Evolutionary conservation across 129 eudicot species (phyloP).

Genomic region (Tanacetum coccineum): DNA sequence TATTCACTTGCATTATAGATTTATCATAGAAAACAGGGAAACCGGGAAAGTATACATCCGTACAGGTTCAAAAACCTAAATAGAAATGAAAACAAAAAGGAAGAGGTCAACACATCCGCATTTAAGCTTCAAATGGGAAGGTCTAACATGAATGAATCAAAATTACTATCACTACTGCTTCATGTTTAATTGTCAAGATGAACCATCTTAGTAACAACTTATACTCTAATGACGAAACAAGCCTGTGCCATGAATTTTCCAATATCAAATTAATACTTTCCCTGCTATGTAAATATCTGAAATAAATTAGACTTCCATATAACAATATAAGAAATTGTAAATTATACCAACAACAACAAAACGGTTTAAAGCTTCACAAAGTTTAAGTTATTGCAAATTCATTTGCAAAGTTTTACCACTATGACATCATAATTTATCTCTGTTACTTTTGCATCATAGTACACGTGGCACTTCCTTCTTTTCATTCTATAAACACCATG

Average conservation of each 20-base stretch:
- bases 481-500: too few species aligned
- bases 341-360: neutral
- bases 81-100: neutral
- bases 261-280: neutral
- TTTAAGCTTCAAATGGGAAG: neutral
- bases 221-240: neutral
- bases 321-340: neutral
- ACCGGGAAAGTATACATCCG: neutral
- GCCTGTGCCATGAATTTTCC: constrained; percentile 3
- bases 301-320: neutral
- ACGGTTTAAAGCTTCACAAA: neutral
- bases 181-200: neutral
- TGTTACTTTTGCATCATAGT: constrained; percentile 12
- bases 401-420: neutral
- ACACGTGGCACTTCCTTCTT: too few species aligned
- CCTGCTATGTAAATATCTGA: neutral
- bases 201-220: neutral
- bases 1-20: neutral
- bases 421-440: neutral
- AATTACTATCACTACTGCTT: neutral
- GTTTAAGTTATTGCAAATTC: neutral
- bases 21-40: neutral
- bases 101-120: neutral
- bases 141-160: neutral
- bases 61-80: neutral